Conservation (phyloP, 2,329 filamentous ascomycete species). For the Sarocladium oryzae region DNA sequence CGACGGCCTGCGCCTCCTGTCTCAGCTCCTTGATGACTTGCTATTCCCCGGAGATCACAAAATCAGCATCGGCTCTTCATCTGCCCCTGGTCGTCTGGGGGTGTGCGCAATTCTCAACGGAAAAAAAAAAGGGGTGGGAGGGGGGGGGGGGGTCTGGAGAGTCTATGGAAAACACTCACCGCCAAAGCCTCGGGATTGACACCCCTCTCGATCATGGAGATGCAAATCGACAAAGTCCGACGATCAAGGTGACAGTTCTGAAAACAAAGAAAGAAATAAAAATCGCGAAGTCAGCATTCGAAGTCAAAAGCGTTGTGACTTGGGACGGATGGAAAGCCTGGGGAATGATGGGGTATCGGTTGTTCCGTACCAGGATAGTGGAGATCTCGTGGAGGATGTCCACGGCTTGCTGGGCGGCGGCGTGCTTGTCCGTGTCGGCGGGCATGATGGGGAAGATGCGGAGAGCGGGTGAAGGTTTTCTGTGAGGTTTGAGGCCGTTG, state of each 20-base stretch:
- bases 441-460: conserved; percentile 33
- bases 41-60: conserved; percentile 25
- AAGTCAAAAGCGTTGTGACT: conserved; percentile 10
- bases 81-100: background rate
- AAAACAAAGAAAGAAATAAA: background rate
- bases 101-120: background rate
- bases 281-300: too few species aligned
- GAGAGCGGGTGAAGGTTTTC: too few species aligned
- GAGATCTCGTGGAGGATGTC: conserved; percentile 81
- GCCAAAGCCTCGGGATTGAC: conserved; percentile 93
- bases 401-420: conserved; percentile 73
- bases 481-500: too few species aligned
- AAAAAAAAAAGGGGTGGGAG: background rate
- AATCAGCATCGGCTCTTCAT: too few species aligned
- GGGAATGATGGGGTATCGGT: too few species aligned
- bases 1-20: conserved; percentile 46
- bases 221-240: conserved; percentile 86
- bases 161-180: conserved; percentile 53
- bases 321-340: background rate
- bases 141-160: background rate
- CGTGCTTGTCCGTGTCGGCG: conserved; percentile 55
- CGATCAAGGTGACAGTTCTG: conserved; percentile 93
- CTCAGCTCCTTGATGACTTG: conserved; percentile 55
- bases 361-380: conserved; percentile 86
- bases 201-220: conserved; percentile 94